These are phyloP conservation scores for Mycena floridula DNA, from an alignment of 768 basidiomycete genomes.

Conservation along the genomic window DNA sequence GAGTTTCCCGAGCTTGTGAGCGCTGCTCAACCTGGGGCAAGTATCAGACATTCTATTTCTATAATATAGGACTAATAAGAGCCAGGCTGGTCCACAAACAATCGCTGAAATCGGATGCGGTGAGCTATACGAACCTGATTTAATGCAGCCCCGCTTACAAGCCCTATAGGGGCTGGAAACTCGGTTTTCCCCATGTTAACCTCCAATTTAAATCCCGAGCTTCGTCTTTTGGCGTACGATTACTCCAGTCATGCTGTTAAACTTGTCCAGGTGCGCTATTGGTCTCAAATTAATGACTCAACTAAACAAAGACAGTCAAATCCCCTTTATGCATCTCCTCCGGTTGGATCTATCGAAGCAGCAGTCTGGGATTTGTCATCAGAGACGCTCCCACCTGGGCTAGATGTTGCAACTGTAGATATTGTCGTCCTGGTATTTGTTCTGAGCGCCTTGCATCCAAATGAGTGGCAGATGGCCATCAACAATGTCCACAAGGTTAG, in stretches of 20 bases:
- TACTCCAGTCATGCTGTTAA: slow-evolving; percentile 87
- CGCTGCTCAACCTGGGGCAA: slow-evolving; percentile 61
- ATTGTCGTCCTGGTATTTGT: slow-evolving; percentile 92
- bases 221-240: slow-evolving; percentile 79
- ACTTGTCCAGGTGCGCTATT: slow-evolving; percentile 66
- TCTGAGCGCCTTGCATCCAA: slow-evolving; percentile 86
- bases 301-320: slow-evolving; percentile 54
- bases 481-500: slow-evolving; percentile 72
- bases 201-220: slow-evolving; percentile 75
- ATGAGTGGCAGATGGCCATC: slow-evolving; percentile 84
- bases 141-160: neutral
- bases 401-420: slow-evolving; percentile 71
- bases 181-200: slow-evolving; percentile 84
- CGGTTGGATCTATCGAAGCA: slow-evolving; percentile 66
- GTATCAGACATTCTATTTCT: slow-evolving; percentile 9
- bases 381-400: slow-evolving; percentile 50
- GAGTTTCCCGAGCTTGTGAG: slow-evolving; percentile 88
- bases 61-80: slow-evolving; percentile 8
- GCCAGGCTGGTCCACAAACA: slow-evolving; percentile 67
- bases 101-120: slow-evolving; percentile 93
- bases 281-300: neutral
- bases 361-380: slow-evolving; percentile 91
- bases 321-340: slow-evolving; percentile 60
- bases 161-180: slow-evolving; percentile 80
- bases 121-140: slow-evolving; percentile 23